Base-by-base conservation (phyloP, 768 basidiomycete species). In the Podaxis carcinomalis region DNA sequence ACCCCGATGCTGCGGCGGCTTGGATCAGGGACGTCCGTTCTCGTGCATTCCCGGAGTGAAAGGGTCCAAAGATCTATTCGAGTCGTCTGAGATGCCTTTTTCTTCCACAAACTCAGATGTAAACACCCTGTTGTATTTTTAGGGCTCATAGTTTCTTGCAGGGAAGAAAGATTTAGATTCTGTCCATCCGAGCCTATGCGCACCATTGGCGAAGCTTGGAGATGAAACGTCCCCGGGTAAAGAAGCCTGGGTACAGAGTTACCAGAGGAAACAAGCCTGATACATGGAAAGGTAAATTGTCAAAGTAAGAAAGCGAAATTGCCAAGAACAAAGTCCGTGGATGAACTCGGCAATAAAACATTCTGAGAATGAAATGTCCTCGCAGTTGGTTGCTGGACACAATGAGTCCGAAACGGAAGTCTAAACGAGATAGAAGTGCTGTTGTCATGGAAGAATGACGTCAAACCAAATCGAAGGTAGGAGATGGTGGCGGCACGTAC, bases 21-120 rank as follows among this genome's bases (percentile, higher is more conserved):
- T 81, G 79, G 79, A 78, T 81, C 54, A 52, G 68, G 56, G 66
- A 67, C 21, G 78, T 78, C 27, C 75, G 77, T 19, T 62, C 72
- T 7, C 67, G 66, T 50, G 66, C 76, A 37, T 78, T 73, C 66
- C 75, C 77, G 27, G 69, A 67, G 50, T 75, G 68, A 68, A 63
- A 6, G 16, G 36, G 36, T 47, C 36, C 13, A 13, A 9, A 32
- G 9, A 25, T 0, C 19, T n/a, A n/a, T 9, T 32, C 28, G 9
- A 32, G 28, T 32, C 7, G 28, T 32, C 28, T 32, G 28, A 32
- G 28, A 32, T 32, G 28, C 28, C 19, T 16, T 9, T 44, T n/a
- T 19, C 28, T 57, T 25, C 56, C 11, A 32, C 7, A 50, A 37
- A 32, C 50, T 16, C 9, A 36, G 36, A 50, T 51, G 11, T 51